A percentile compares a stretch with the other conserved stretches of the same genome.
Conservation (phyloP, 2,329 filamentous ascomycete genomes). For the Clonostachys rosea region DNA sequence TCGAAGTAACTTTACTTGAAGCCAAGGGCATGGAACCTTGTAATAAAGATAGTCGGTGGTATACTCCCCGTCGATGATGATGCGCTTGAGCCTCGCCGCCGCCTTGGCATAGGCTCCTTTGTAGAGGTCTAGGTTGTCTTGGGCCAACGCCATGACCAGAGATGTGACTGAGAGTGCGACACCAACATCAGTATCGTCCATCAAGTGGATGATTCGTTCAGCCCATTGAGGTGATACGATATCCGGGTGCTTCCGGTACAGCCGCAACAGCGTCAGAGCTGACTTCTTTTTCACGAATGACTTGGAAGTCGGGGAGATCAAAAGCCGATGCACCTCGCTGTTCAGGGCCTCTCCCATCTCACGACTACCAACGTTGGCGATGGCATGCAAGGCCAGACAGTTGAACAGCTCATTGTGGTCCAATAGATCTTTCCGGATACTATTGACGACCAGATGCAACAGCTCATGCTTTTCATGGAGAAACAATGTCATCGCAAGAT, state of each 20-base stretch:
- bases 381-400: slow-evolving; percentile 91
- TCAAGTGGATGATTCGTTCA: slow-evolving; percentile 95
- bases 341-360: slow-evolving; percentile 97
- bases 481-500: slow-evolving; percentile 94
- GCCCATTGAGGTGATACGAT: slow-evolving; percentile 97
- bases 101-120: slow-evolving; percentile 93
- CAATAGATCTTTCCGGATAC: slow-evolving; percentile 90
- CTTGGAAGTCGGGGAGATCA: slow-evolving; percentile 91
- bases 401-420: slow-evolving; percentile 98
- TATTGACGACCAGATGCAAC: slow-evolving; percentile 94
- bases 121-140: slow-evolving; percentile 93
- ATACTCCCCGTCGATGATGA: slow-evolving; percentile 87
- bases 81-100: slow-evolving; percentile 80
- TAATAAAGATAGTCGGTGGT: slow-evolving; percentile 94
- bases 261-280: slow-evolving; percentile 81
- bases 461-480: slow-evolving; percentile 96
- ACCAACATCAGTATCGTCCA: slow-evolving; percentile 94
- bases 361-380: slow-evolving; percentile 92
- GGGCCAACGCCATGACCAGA: slow-evolving; percentile 87
- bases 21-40: slow-evolving; percentile 98
- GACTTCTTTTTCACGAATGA: slow-evolving; percentile 99
- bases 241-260: slow-evolving; percentile 90
- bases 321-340: slow-evolving; percentile 82
- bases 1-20: slow-evolving; percentile 90
- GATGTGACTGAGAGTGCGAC: slow-evolving; percentile 95